Evolutionary conservation across 176 grass and related monocot species (phyloP).

Genomic region (Dactylis glomerata): DNA sequence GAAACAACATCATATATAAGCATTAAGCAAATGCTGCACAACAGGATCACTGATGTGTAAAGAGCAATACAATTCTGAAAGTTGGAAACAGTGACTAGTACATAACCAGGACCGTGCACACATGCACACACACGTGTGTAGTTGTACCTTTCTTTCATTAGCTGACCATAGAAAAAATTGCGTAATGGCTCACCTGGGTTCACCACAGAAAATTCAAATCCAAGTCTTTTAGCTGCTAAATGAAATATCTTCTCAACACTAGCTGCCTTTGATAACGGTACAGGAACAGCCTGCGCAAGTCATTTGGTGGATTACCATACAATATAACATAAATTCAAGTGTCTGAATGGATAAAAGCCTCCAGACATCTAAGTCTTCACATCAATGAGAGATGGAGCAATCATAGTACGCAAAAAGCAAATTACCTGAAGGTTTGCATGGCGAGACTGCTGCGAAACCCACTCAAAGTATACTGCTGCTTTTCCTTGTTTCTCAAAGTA

Average conservation of each 20-base stretch:
- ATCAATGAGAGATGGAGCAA: not conserved
- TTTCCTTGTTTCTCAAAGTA: constrained; percentile 79
- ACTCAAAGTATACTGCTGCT: constrained; percentile 72
- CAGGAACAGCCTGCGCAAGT: constrained; percentile 61
- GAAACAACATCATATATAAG: constrained; percentile 14
- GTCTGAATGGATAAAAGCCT: not conserved
- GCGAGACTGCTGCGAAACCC: constrained; percentile 58
- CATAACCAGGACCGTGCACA: not conserved
- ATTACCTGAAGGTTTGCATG: constrained; percentile 96
- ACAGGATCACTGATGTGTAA: not conserved
- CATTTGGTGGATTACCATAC: constrained; percentile 27
- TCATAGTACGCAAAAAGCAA: not conserved
- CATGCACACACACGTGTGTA: not conserved
- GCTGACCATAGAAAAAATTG: not conserved
- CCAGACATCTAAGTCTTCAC: not conserved
- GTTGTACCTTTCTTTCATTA: not conserved
- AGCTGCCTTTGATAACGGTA: constrained; percentile 59
- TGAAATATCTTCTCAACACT: constrained; percentile 78
- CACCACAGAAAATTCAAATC: constrained; percentile 76
- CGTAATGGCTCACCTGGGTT: constrained; percentile 51
- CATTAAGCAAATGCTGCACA: not conserved
- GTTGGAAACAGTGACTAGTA: not conserved
- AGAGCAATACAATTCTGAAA: constrained; percentile 8
- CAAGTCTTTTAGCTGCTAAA: constrained; percentile 72
- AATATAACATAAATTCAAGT: constrained; percentile 4